phyloP scores from a whole-genome alignment of 2,329 filamentous ascomycete genomes.

The Elsinoe batatas region DNA sequence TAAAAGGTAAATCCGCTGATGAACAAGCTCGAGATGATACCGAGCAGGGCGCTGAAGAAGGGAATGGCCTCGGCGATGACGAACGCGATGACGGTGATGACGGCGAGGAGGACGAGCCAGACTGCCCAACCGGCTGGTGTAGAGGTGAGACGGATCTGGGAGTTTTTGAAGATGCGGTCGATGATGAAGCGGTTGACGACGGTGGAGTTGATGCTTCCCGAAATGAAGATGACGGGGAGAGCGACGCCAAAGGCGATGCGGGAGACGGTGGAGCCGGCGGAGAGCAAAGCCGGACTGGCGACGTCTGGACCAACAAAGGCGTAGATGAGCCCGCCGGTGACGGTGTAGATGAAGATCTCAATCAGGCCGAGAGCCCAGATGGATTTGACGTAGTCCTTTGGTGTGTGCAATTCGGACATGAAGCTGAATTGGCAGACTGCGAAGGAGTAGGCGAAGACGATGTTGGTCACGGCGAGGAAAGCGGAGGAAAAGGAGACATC shows the following conservation, averaged over 20 bases:
- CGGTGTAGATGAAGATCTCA: conserved; percentile 53
- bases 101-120: conserved; percentile 51
- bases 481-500: conserved; percentile 40
- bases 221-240: conserved; percentile 62
- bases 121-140: conserved; percentile 38
- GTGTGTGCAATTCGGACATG: conserved; percentile 56
- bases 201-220: conserved; percentile 60
- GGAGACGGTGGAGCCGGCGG: conserved; percentile 45
- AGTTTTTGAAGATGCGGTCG: conserved; percentile 51
- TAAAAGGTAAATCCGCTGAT: conserved; percentile 52
- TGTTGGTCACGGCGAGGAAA: conserved; percentile 60
- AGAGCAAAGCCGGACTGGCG: conserved; percentile 56
- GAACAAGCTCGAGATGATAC: conserved; percentile 54
- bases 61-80: conserved; percentile 64
- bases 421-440: conserved; percentile 56
- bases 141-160: conserved; percentile 37
- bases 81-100: conserved; percentile 54
- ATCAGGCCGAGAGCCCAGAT: conserved; percentile 51
- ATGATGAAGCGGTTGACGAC: conserved; percentile 48
- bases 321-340: conserved; percentile 60
- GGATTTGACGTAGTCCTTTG: conserved; percentile 51
- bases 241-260: conserved; percentile 63
- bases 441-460: conserved; percentile 54
- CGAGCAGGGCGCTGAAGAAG: conserved; percentile 60
- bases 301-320: conserved; percentile 53